Conservation (phyloP, 768 basidiomycete genomes). For the Pleurotus tuoliensis region DNA sequence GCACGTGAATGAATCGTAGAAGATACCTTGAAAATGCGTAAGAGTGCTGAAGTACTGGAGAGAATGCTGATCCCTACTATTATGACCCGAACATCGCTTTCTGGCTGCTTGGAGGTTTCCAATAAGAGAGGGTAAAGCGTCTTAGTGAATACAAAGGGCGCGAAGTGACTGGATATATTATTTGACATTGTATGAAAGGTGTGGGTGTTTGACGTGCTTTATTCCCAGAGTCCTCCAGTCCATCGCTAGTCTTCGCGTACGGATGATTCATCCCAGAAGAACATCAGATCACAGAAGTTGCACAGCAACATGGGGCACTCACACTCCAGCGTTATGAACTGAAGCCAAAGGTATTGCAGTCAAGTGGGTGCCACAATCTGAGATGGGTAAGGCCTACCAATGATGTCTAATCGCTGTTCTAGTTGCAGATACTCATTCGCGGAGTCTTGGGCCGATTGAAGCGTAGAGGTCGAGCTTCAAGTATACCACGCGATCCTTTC, state of each 20-base stretch:
- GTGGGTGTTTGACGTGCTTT: no score
- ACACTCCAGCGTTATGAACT: constrained; percentile 7
- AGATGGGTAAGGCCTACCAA: neutral
- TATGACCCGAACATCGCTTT: constrained; percentile 11
- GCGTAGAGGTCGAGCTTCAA: constrained; percentile 32
- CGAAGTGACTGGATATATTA: constrained; percentile 10
- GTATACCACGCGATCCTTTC: constrained; percentile 24
- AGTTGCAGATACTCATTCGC: constrained; percentile 21
- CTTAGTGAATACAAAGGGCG: constrained; percentile 10
- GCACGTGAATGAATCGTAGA: constrained; percentile 12
- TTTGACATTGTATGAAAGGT: no score
- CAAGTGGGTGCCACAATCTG: neutral
- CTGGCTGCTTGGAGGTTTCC: constrained; percentile 1
- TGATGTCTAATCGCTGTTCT: constrained; percentile 10
- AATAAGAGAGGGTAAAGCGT: constrained; percentile 10
- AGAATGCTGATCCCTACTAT: neutral
- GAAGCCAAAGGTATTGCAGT: neutral
- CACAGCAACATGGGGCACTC: neutral
- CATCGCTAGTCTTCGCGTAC: constrained; percentile 11
- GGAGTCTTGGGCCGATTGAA: constrained; percentile 23
- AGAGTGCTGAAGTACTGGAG: neutral
- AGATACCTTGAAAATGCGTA: constrained; percentile 8
- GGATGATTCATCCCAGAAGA: constrained; percentile 9
- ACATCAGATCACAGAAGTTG: neutral
- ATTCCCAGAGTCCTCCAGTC: constrained; percentile 11